Base-by-base conservation (phyloP, 2,329 filamentous ascomycete species). In the Cordyceps javanica region DNA sequence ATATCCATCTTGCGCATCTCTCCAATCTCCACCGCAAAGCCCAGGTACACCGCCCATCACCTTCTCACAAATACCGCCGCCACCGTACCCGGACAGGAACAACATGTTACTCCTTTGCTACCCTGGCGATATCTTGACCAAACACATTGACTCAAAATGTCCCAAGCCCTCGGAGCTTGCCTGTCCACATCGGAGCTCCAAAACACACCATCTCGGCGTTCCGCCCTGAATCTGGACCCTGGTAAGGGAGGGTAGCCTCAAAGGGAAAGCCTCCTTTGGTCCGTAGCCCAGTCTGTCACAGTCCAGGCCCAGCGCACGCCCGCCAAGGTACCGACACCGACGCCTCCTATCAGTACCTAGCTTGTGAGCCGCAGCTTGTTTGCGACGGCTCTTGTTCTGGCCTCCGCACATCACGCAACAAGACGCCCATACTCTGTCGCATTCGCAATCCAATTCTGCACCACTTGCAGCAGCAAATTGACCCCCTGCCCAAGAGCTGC, bases 191-290 rank as follows among this genome's bases (percentile, higher is more conserved):
- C 46, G 46, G 46, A 50, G 30, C 32, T 50, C 32, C 38, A n/a
- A n/a, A 19, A n/a, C 16, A 32, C 11, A 26, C 41, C 51, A 54
- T 45, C 51, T 54, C 51, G 51, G 51, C 16, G 42, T 55, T 55
- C 41, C n/a, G 52, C 52, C 28, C 32, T 48, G 30, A 16, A 48
- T 48, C 39, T 45, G 28, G 30, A 48, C 52, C 42, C 52, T 38
- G 38, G 36, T 21, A 39, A 34, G n/a, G 41, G 38, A 34, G n/a
- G 19, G 23, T 34, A 21, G 16, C 41, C 42, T 42, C 41, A 55
- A 46, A 55, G 13, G 32, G 52, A 46, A 46, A 46, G 21, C 39
- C 28, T 55, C 52, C 52, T 32, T 55, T 55, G 52, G 52, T 55
- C 52, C 52, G 52, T 9, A 54, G 28, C 26, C 39, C 23, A 38